Base-by-base conservation (phyloP, 148 eudicot species). In the Oxyria digyna region DNA sequence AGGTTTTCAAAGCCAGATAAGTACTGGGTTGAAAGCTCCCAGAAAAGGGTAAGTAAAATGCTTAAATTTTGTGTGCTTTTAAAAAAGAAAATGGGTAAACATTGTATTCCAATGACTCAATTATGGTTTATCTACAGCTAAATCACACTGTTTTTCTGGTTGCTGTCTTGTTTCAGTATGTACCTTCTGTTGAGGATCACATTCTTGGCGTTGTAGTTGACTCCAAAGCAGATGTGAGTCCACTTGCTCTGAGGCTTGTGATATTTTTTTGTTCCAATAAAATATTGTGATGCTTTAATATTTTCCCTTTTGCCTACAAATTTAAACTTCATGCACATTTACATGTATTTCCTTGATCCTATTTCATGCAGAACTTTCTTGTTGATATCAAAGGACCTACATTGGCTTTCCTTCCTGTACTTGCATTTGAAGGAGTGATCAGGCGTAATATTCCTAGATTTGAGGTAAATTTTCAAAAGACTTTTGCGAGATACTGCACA, bases 371-470 rank as follows among this genome's bases (percentile, higher is more conserved):
- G 99, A 88, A 88, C 80, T 95, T 95, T 75, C 79, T 88, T 69
- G 85, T 95, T 82, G 99, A 91, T 80, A 88, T 91, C 77, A 95
- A 91, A 81, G 99, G 96, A 67, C 96, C 99, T 23, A 77, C 91
- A 31, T 71, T 95, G 77, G 99, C 96, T 41, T 81, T 76, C 76
- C 81, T 95, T 76, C 99, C 99, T 50, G 99, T 88, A 38, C 87
- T 95, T 65, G 87, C 97, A 59, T 95, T 95, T 91, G 99, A 95
- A 87, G 99, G 99, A 65, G 99, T 88, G 69, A 91, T 88, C 49
- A 82, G 96, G 80, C 87, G 92, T 71, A 95, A 91, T 75, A 85
- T 88, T 67, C 99, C 97, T 0, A 95, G 89, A 66, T 88, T 95
- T 83, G 91, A 87, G 99, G 99, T 88, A 79, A 46, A 75, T 43